phyloP scores from a whole-genome alignment of 1,284 basidiomycete genomes.

The Rhodofomes roseus region DNA sequence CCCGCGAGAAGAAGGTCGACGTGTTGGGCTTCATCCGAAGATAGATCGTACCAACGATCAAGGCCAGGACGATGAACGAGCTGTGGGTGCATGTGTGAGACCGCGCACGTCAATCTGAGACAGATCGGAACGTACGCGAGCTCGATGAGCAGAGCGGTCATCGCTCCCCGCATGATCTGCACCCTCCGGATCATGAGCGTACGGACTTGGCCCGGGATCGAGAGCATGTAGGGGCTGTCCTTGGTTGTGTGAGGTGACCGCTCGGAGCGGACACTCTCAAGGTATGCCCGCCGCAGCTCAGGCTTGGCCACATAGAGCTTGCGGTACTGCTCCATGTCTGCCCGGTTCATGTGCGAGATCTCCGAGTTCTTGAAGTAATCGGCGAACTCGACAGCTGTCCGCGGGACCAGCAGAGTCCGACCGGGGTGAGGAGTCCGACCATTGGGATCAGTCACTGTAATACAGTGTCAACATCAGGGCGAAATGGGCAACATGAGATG shows the following conservation, averaged over 20 bases:
- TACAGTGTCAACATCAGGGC: not conserved
- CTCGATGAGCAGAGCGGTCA: slow-evolving; percentile 30
- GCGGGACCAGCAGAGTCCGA: slow-evolving; percentile 37
- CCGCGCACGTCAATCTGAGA: not conserved
- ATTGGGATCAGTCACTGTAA: slow-evolving; percentile 40
- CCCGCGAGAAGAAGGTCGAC: slow-evolving; percentile 70
- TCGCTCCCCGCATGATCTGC: slow-evolving; percentile 59
- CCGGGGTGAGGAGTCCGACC: slow-evolving; percentile 38
- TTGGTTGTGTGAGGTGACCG: slow-evolving; percentile 29
- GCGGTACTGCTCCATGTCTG: slow-evolving; percentile 40
- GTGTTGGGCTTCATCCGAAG: slow-evolving; percentile 58
- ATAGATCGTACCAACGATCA: slow-evolving; percentile 77
- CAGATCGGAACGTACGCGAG: slow-evolving; percentile 14
- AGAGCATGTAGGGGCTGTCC: slow-evolving; percentile 18
- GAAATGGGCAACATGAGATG: not conserved
- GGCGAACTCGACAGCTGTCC: slow-evolving; percentile 42
- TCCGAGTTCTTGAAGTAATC: slow-evolving; percentile 39
- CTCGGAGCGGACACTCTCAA: slow-evolving; percentile 44
- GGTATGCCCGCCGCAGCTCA: slow-evolving; percentile 34
- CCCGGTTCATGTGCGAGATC: slow-evolving; percentile 33
- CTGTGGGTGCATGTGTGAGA: slow-evolving; percentile 13
- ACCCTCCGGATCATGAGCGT: slow-evolving; percentile 56
- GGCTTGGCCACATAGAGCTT: slow-evolving; percentile 10
- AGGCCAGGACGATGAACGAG: slow-evolving; percentile 52
- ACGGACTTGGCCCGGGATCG: slow-evolving; percentile 46